These are phyloP conservation scores for Primulina huaijiensis DNA, from an alignment of 257 asterid genomes.

Conservation along the genomic window DNA sequence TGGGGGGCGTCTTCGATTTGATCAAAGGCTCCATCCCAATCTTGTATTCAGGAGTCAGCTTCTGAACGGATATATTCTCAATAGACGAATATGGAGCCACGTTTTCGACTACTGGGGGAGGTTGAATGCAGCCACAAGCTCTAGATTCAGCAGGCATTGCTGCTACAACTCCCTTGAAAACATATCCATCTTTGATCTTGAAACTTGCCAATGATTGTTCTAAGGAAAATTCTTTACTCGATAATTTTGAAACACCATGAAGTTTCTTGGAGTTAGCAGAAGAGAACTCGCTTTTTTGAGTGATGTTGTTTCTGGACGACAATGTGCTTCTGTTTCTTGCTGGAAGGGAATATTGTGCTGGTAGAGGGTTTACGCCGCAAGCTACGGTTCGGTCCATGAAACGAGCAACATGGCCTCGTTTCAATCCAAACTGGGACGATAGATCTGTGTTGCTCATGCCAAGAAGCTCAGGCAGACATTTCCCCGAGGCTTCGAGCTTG, in stretches of 20 bases:
- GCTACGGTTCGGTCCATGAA: constrained; percentile 51
- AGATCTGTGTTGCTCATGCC: constrained; percentile 44
- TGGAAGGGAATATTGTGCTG: constrained; percentile 37
- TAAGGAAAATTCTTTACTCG: constrained; percentile 36
- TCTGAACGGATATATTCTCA: constrained; percentile 61
- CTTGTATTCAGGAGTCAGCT: constrained; percentile 67
- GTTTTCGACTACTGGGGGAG: constrained; percentile 56
- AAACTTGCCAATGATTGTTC: constrained; percentile 70
- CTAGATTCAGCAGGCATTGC: constrained; percentile 68
- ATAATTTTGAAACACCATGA: constrained; percentile 18
- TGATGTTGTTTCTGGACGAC: constrained; percentile 18
- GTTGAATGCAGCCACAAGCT: constrained; percentile 71
- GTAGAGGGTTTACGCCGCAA: constrained; percentile 36
- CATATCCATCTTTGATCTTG: constrained; percentile 64
- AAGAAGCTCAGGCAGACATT: constrained; percentile 60
- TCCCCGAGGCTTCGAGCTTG: constrained; percentile 50
- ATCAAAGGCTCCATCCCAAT: constrained; percentile 67
- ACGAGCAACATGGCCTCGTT: constrained; percentile 72
- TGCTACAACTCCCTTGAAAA: constrained; percentile 70
- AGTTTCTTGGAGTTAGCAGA: constrained; percentile 35
- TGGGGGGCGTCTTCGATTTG: constrained; percentile 57
- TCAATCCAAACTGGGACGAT: constrained; percentile 53
- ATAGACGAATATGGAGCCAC: constrained; percentile 66
- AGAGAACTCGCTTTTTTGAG: no score
- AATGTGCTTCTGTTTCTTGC: constrained; percentile 33